Base-by-base conservation (phyloP, 2,329 filamentous ascomycete species). In the Plenodomus tracheiphilus region DNA sequence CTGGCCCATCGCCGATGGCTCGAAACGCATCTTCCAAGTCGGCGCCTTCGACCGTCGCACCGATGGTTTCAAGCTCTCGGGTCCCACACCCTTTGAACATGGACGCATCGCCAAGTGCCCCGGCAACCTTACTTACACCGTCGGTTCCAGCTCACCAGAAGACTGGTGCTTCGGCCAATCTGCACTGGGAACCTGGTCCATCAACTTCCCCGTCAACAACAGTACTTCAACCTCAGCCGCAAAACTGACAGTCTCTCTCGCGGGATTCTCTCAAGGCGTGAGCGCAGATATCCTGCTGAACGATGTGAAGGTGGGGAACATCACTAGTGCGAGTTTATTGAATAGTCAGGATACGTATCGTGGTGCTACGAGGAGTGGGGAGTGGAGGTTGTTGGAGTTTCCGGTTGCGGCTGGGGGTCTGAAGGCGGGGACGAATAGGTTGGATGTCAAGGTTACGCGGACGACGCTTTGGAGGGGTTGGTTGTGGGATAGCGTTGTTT, bases 121-220 rank as follows among this genome's bases (percentile, higher is more conserved):
- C 0, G 73, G 69, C 2, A 75, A 79, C 46, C 54, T 80, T 9
- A 76, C 71, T 0, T 81, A 73, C 54, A 75, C 67, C 0, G 59
- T 79, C 11, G 77, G 77, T 2, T 60, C 61, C 4, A 65, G 66
- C 2, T 54, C 59, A 1, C 18, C 49, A 1, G 41, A 32, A 7
- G 77, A 81, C 46, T 81, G 79, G 79, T 81, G 74, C 50, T 81
- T 79, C 45, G 78, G 72, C 0, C 78, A 79, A 50, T 75, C 74
- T 2, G 53, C 58, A 2, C 46, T 67, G 0, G 71, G 71, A 0
- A 70, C 64, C 0, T 71, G 68, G 66, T 52, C 48, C 2, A 60
- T 74, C 15, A 42, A 54, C 3, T 74, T 74, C 72, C 74, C 52
- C 56, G 69, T 25, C 60, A 9, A 20, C 35, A 20, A 20, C 35